phyloP scores from a whole-genome alignment of 257 asterid species.

The Striga asiatica region DNA sequence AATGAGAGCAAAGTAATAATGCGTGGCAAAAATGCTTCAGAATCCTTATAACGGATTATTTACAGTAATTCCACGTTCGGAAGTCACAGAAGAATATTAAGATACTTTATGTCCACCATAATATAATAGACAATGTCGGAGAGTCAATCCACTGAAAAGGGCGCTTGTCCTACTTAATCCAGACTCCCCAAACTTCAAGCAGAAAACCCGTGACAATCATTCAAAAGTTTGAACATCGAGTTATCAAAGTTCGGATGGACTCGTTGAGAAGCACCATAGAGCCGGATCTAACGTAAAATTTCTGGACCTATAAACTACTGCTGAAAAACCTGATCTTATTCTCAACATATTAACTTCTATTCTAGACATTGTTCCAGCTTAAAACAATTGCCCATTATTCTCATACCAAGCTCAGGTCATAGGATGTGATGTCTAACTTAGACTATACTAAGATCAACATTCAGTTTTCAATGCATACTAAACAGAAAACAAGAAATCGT shows the following conservation, averaged over 20 bases:
- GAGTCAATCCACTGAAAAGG: not conserved
- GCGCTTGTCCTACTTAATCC: not conserved
- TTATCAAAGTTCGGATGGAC: no score
- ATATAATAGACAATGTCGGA: not conserved
- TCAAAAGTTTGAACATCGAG: no score
- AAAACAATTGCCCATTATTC: not conserved
- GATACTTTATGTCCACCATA: not conserved
- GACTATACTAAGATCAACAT: no score
- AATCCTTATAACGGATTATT: not conserved
- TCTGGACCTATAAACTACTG: no score
- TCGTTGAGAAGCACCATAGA: no score
- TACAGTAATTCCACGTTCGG: not conserved
- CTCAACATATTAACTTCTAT: not conserved
- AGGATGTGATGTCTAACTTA: not conserved
- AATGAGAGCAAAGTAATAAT: not conserved
- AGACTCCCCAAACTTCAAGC: not conserved
- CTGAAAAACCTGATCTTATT: no score
- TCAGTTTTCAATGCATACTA: not conserved
- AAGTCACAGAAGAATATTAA: not conserved
- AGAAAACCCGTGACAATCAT: not conserved
- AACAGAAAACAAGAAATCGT: not conserved
- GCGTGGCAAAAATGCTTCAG: not conserved
- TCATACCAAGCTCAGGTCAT: not conserved
- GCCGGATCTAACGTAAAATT: no score
- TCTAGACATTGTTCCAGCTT: no score